These are phyloP conservation scores for Ganoderma multipileum DNA, from an alignment of 1,284 basidiomycete genomes.

Conservation along the genomic window DNA sequence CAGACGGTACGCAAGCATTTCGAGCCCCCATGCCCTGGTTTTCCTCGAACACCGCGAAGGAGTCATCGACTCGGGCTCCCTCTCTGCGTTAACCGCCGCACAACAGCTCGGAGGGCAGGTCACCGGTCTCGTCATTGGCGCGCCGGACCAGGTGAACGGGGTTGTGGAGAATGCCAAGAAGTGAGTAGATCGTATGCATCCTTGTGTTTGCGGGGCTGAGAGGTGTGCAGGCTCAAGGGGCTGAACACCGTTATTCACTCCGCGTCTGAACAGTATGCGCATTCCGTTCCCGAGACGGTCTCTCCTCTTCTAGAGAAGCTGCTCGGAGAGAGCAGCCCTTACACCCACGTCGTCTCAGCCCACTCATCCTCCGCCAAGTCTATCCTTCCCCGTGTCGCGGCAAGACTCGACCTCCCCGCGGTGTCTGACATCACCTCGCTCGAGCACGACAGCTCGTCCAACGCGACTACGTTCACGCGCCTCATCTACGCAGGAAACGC, in stretches of 20 bases:
- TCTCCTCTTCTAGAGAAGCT: conserved; percentile 51
- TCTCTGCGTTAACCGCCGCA: conserved; percentile 92
- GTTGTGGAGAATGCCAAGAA: conserved; percentile 83
- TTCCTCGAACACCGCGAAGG: conserved; percentile 90
- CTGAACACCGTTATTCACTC: conserved; percentile 51
- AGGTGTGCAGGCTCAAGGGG: conserved; percentile 50
- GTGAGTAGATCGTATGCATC: conserved; percentile 50
- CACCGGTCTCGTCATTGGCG: conserved; percentile 87
- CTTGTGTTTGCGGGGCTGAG: conserved; percentile 2
- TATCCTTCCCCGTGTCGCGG: conserved; percentile 89
- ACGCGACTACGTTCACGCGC: conserved; percentile 84
- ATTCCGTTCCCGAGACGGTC: conserved; percentile 51
- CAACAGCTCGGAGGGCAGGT: conserved; percentile 86
- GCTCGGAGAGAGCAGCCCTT: conserved; percentile 53
- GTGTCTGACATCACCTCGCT: conserved; percentile 92
- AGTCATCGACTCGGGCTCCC: conserved; percentile 82
- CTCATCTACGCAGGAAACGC: conserved; percentile 99
- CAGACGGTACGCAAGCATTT: conserved; percentile 62
- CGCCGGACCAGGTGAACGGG: conserved; percentile 70
- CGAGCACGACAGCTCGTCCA: conserved; percentile 76
- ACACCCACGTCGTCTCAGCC: conserved; percentile 90
- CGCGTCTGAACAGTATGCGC: conserved; percentile 53
- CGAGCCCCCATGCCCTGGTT: conserved; percentile 78
- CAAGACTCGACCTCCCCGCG: conserved; percentile 83
- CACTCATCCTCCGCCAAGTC: conserved; percentile 80